phyloP scores from a whole-genome alignment of 306 rosid species.

The Dalbergia oliveri region DNA sequence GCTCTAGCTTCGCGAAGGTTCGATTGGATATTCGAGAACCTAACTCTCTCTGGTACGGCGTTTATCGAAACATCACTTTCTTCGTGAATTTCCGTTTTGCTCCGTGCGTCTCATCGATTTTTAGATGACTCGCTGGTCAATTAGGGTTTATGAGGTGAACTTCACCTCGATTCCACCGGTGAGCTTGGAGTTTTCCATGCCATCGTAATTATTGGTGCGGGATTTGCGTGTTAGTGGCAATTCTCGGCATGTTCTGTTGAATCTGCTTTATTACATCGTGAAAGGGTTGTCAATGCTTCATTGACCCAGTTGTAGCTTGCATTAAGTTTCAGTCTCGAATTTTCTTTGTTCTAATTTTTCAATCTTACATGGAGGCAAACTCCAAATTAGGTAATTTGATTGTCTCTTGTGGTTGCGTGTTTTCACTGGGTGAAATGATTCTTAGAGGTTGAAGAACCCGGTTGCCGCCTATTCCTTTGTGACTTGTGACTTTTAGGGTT shows the following conservation, averaged over 20 bases:
- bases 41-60: constrained; percentile 44
- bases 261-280: not conserved
- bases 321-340: constrained; percentile 14
- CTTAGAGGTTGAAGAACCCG: constrained; percentile 39
- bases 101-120: constrained; percentile 8
- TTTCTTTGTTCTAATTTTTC: not conserved
- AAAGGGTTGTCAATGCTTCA: not conserved
- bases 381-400: constrained; percentile 12
- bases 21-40: constrained; percentile 35
- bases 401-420: constrained; percentile 23
- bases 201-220: not conserved
- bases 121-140: not conserved
- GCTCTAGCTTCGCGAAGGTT: constrained; percentile 32
- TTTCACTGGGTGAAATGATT: constrained; percentile 36
- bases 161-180: constrained; percentile 25
- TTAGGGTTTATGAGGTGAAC: constrained; percentile 49
- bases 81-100: not conserved
- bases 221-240: not conserved
- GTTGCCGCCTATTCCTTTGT: constrained; percentile 15
- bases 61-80: not conserved
- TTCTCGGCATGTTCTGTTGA: constrained; percentile 26
- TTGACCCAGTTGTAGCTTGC: constrained; percentile 11
- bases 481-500: constrained; percentile 21
- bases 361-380: not conserved
- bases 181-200: constrained; percentile 14